These are phyloP conservation scores for Penicillium soppii DNA, from an alignment of 495 filamentous ascomycete genomes.

Conservation along the genomic window DNA sequence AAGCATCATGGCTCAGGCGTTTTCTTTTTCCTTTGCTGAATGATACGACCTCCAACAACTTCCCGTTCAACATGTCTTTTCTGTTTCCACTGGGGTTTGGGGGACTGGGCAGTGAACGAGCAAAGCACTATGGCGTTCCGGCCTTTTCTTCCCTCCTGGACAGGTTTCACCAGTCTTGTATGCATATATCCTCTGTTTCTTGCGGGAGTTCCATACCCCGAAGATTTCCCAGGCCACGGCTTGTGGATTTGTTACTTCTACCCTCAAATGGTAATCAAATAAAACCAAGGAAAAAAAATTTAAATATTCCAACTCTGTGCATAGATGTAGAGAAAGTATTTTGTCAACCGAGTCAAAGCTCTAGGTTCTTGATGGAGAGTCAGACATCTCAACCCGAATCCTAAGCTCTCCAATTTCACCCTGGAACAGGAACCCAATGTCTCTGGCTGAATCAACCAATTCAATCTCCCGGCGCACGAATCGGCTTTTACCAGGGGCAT, in stretches of 20 bases:
- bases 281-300: slow-evolving; percentile 9
- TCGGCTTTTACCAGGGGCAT: slow-evolving; percentile 34
- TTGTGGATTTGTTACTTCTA: slow-evolving; percentile 7
- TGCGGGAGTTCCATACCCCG: slow-evolving; percentile 22
- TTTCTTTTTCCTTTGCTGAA: slow-evolving; percentile 6
- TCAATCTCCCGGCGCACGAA: slow-evolving; percentile 77
- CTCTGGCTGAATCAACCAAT: slow-evolving; percentile 74
- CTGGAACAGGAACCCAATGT: slow-evolving; percentile 81
- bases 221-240: slow-evolving; percentile 5
- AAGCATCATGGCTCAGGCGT: slow-evolving; percentile 34
- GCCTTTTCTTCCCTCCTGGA: slow-evolving; percentile 18
- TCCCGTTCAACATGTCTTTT: slow-evolving; percentile 2
- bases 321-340: neutral
- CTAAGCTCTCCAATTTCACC: slow-evolving; percentile 55
- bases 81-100: slow-evolving; percentile 10
- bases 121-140: slow-evolving; percentile 26
- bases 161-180: slow-evolving; percentile 11
- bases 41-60: slow-evolving; percentile 7
- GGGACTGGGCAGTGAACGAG: slow-evolving; percentile 23
- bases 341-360: too few species aligned
- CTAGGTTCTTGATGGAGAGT: slow-evolving; percentile 2
- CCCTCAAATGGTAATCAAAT: neutral
- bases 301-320: slow-evolving; percentile 1
- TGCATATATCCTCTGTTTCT: slow-evolving; percentile 18
- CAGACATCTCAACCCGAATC: slow-evolving; percentile 61